These are phyloP conservation scores for Acanthamoeba castellanii DNA, from an alignment of 208 protist genomes.

Conservation along the genomic window DNA sequence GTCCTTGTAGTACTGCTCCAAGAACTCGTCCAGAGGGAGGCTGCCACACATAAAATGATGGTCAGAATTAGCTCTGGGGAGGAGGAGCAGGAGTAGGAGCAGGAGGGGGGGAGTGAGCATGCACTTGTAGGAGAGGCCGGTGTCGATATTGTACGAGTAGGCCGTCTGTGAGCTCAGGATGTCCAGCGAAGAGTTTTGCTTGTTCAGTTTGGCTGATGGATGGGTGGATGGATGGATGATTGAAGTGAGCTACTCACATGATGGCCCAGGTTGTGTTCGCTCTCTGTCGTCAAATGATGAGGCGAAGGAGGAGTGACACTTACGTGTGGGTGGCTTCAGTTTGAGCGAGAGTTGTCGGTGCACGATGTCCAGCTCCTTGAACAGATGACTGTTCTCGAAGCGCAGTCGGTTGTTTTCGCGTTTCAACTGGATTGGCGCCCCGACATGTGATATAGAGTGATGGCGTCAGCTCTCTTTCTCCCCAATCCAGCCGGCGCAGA, in stretches of 20 bases:
- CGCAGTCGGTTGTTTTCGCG: constrained; percentile 58
- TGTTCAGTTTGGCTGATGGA: not conserved
- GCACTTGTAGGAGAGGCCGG: not conserved
- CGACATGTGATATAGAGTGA: not conserved
- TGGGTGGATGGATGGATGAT: not conserved
- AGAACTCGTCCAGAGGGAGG: constrained; percentile 38
- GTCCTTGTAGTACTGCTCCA: constrained; percentile 59
- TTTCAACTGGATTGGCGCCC: not conserved
- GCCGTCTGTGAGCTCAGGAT: constrained; percentile 19
- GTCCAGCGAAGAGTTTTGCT: constrained; percentile 26
- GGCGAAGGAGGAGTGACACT: not conserved
- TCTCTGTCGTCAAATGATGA: not conserved
- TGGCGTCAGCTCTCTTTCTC: not conserved
- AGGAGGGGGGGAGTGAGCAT: not conserved
- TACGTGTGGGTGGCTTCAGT: not conserved
- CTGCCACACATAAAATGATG: not conserved
- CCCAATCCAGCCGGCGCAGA: not conserved
- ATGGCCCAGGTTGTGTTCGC: not conserved
- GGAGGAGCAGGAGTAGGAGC: not conserved
- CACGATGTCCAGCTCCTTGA: constrained; percentile 64
- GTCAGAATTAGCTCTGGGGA: not conserved
- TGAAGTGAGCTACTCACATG: too few species aligned
- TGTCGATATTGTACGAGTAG: constrained; percentile 59
- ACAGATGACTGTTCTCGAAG: constrained; percentile 60
- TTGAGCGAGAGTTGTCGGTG: constrained; percentile 39